Base-by-base conservation (phyloP, 2,329 filamentous ascomycete genomes). In the Aspergillus fischeri region DNA sequence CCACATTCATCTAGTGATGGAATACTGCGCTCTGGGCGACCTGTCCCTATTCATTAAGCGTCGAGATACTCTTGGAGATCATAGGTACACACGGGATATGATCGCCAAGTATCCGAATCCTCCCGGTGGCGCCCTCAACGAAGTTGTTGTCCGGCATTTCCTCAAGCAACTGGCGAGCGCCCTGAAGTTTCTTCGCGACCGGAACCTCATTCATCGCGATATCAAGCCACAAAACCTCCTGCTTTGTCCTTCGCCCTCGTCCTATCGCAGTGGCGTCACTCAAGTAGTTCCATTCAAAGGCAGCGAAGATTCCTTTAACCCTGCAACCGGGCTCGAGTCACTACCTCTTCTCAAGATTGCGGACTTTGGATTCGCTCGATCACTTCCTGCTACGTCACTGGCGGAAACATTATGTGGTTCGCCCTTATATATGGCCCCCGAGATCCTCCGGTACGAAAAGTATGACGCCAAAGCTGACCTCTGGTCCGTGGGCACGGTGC, bases 221-320 rank as follows among this genome's bases (percentile, higher is more conserved):
- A 89, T 99, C 67, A 99, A 99, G 73, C 94, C 94, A 4, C 94
- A 99, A 72, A 99, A 99, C 67, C 83, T 99, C 4, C 82, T 99
- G 1, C 82, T 99, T 20, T 88, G 96, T 49, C 94, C 94, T 2
- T 90, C 92, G 1, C 84, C 84, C 32, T 80, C 86, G 6, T 86
- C 86, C 52, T 94, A 90, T 71, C 80, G 87, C 56, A 81, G 83
- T 56, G 80, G 83, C 50, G 78, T 80, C 57, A 83, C 84, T 54
- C 81, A 85, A 58, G 79, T 82, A 35, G 83, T 88, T 58, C 87
- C 90, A 20, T 86, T 94, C 57, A 86, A 94, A 72, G 89, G 87
- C 52, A 92, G 89, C 67, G 86, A 89, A 47, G 86, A 92, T 70
- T 92, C 91, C 0, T 80, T 94, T 55, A 89, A 91, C 48, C 92